Base-by-base conservation (phyloP, 306 rosid species). In the Cucurbita moschata region DNA sequence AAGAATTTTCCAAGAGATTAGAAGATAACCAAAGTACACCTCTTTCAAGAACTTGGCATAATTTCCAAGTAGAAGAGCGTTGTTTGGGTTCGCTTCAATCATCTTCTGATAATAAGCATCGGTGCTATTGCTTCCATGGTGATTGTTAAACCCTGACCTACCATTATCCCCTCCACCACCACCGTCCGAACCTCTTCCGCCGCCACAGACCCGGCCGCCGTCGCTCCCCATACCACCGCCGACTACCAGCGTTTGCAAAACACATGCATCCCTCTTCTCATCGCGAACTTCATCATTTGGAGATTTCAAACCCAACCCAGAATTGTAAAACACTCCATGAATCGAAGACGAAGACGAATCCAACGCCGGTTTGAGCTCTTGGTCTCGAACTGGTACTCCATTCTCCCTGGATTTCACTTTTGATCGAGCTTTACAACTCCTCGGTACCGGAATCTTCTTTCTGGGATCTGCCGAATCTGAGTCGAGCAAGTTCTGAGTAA, bases 11-110 rank as follows among this genome's bases (percentile, higher is more conserved):
- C 42, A 26, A 35, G 38, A 53, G 11, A 14, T 53, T n/a, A 37
- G 13, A 69, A 69, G 15, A 37, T 4, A 46, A 7, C 8, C 30
- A 26, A 69, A 15, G 5, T 75, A 90, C 97, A 90, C 97, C 92
- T 93, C 92, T 80, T 86, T 88, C 81, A 88, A 83, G 82, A 90
- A 93, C 85, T 82, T 93, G 4, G 93, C 98, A 74, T 90, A 92
- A 80, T 88, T 92, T 75, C 89, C 88, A 5, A 92, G 96, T 72
- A 92, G 66, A 77, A 92, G 96, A 18, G 88, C 79, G 77, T 86
- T 83, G 72, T 76, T 79, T 3, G 98, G 96, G 83, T 90, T 77
- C 14, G 96, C 87, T 80, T 82, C 83, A 55, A 93, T 88, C 96
- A 93, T 88, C 73, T 74, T 79, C 75, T 65, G 86, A 77, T 90